Conservation (phyloP, 306 rosid genomes). For the Canavalia ensiformis region DNA sequence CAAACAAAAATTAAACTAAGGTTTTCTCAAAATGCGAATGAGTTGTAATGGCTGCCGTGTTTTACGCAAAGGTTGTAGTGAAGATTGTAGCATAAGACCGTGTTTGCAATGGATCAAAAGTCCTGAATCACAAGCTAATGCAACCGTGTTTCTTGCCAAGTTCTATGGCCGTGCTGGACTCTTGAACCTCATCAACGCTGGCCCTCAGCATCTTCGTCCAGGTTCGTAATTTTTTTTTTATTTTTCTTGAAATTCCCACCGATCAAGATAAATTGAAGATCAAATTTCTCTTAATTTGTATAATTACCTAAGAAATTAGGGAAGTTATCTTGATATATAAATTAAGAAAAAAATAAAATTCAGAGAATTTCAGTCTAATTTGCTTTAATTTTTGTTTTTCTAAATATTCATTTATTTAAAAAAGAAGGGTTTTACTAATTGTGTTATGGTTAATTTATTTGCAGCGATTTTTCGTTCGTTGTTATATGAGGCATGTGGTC, state of each 20-base stretch:
- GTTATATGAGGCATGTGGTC: constrained; percentile 89
- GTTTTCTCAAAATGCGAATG: constrained; percentile 76
- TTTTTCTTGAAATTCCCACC: neutral
- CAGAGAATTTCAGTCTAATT: no score
- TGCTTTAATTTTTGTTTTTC: no score
- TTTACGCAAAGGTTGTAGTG: constrained; percentile 88
- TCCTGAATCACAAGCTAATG: constrained; percentile 90
- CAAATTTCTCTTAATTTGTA: no score
- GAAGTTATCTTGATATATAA: no score
- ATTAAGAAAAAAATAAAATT: no score
- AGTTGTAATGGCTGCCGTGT: constrained; percentile 96
- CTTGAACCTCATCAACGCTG: constrained; percentile 89
- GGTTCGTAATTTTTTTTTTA: constrained; percentile 43
- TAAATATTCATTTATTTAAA: no score
- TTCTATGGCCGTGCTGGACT: constrained; percentile 99
- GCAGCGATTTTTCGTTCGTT: constrained; percentile 90
- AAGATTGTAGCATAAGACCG: constrained; percentile 89
- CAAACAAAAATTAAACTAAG: neutral
- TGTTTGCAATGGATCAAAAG: constrained; percentile 90
- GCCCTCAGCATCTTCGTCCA: constrained; percentile 86
- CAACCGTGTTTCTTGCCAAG: constrained; percentile 93
- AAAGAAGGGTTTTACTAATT: neutral
- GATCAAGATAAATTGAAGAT: no score
- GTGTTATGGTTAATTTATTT: neutral
- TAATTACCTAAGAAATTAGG: no score